Conservation (phyloP, 2,329 filamentous ascomycete genomes). For the Leptoxyphium fumago region DNA sequence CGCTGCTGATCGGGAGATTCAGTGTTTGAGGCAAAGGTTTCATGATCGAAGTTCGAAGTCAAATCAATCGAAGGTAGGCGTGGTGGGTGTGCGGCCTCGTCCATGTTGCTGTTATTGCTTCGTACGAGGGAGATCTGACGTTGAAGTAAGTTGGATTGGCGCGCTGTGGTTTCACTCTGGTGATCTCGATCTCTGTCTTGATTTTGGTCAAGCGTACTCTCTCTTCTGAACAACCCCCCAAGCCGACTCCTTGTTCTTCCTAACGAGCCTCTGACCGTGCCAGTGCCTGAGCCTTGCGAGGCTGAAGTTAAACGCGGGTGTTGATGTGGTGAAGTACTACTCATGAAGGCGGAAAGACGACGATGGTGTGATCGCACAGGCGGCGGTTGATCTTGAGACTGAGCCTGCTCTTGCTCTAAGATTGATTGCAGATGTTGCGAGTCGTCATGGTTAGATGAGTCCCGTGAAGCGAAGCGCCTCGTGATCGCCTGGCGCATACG, state of each 20-base stretch:
- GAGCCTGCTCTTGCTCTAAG: neutral
- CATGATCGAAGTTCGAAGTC: slow-evolving; percentile 20
- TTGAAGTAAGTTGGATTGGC: slow-evolving; percentile 7
- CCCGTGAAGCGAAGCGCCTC: neutral
- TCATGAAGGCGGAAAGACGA: neutral
- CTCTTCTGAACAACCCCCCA: neutral
- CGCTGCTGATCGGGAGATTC: slow-evolving; percentile 11
- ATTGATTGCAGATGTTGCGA: neutral
- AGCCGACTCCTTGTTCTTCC: neutral
- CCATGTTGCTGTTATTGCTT: slow-evolving; percentile 9
- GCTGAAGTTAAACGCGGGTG: slow-evolving; percentile 1
- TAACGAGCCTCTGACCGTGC: neutral
- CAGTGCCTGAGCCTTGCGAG: neutral
- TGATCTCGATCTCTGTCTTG: too few relatives aligned
- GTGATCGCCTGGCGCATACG: neutral
- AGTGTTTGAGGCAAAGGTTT: slow-evolving; percentile 14
- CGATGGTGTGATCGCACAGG: neutral
- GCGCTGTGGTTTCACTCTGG: slow-evolving; percentile 1
- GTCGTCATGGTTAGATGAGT: neutral
- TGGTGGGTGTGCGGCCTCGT: slow-evolving; percentile 12
- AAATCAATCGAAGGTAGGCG: slow-evolving; percentile 20
- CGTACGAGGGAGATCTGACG: slow-evolving; percentile 13
- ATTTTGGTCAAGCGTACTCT: neutral
- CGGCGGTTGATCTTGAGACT: neutral
- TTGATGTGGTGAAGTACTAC: neutral